Conservation (phyloP, 345 rosid genomes). For the Turnera subulata region DNA sequence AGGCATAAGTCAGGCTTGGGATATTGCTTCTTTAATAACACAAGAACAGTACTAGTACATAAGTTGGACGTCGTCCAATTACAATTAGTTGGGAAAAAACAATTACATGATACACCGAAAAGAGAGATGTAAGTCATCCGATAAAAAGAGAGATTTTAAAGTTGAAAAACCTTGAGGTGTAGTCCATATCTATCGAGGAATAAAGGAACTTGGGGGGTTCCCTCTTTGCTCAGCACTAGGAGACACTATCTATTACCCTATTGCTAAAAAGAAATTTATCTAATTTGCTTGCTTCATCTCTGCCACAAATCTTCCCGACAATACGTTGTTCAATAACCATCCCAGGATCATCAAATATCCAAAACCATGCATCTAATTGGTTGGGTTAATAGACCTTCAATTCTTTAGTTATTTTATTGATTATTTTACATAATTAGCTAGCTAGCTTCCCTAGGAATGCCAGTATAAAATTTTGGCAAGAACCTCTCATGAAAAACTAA, state of each 20-base stretch:
- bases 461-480: too few relatives aligned
- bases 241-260: conserved; percentile 7
- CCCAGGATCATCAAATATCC: conserved; percentile 10
- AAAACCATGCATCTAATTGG: background rate
- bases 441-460: background rate
- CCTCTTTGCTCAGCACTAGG: conserved; percentile 1
- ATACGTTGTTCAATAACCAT: conserved; percentile 5
- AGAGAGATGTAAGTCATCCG: too few relatives aligned
- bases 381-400: conserved; percentile 11
- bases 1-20: too few relatives aligned
- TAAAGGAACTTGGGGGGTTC: conserved; percentile 15
- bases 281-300: background rate
- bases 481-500: background rate
- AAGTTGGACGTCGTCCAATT: too few relatives aligned
- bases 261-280: background rate
- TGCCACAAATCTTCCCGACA: conserved; percentile 15
- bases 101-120: background rate
- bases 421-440: background rate
- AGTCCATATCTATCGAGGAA: conserved; percentile 31
- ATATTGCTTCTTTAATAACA: too few relatives aligned
- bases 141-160: background rate
- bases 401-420: background rate
- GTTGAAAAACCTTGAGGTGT: background rate
- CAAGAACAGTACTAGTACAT: too few relatives aligned
- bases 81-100: background rate